Conservation (phyloP, 768 basidiomycete genomes). For the Xerocomus brunneocitrinus region DNA sequence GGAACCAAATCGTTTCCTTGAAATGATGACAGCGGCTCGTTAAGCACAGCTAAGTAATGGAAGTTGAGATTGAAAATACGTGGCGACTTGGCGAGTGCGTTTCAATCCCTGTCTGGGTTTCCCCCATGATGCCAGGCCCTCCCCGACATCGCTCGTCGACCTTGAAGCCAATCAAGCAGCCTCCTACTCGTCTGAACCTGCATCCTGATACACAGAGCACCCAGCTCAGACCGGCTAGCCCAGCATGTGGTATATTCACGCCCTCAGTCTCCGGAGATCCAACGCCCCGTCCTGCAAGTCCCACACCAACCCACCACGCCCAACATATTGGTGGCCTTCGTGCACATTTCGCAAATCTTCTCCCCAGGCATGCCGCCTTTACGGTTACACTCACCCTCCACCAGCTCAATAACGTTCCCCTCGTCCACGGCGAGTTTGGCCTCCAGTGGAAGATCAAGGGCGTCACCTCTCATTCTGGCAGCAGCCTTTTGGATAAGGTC, state of each 20-base stretch:
- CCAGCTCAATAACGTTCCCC: conserved; percentile 66
- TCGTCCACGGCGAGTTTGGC: conserved; percentile 66
- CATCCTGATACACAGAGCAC: not conserved
- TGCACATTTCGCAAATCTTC: conserved; percentile 54
- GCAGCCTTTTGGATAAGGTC: conserved; percentile 40
- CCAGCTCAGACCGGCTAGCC: conserved; percentile 1
- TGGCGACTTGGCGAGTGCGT: not conserved
- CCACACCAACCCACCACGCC: conserved; percentile 1
- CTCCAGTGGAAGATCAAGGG: conserved; percentile 71
- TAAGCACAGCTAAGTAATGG: not conserved
- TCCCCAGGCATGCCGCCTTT: conserved; percentile 65
- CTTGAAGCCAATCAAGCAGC: conserved; percentile 7
- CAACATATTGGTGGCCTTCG: conserved; percentile 34
- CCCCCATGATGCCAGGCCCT: conserved; percentile 3
- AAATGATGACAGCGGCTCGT: too few species aligned
- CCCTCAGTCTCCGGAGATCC: not conserved
- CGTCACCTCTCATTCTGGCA: conserved; percentile 37
- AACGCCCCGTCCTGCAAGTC: conserved; percentile 8
- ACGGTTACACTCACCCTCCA: conserved; percentile 57
- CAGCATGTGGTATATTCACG: not conserved
- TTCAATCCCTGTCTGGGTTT: not conserved
- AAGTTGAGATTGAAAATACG: not conserved
- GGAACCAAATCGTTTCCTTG: too few species aligned
- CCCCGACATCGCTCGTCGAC: conserved; percentile 22
- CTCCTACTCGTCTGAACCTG: conserved; percentile 6